Base-by-base conservation (phyloP, 1,284 basidiomycete species). In the Athelia psychrophila region DNA sequence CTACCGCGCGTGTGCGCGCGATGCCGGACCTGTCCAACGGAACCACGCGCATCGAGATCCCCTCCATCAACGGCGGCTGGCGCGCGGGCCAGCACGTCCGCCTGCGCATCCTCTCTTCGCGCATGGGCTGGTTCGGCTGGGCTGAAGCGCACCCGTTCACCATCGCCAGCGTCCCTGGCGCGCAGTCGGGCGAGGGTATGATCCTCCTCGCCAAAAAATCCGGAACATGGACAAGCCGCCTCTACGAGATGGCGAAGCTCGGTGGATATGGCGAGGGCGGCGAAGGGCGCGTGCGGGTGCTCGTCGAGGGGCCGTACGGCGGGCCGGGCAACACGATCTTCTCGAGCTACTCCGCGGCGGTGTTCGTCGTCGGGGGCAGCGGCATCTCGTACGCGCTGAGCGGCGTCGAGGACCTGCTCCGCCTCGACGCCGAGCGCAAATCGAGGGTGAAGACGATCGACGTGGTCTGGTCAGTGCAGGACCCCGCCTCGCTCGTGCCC, bases 81-180 rank as follows among this genome's bases (percentile, higher is more conserved):
- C 80, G 87, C 3, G 85, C 89, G 1, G 90, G 90, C 0, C 91
- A 93, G 63, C 91, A 93, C 61, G 79, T 93, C 50, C 80, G 86
- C 44, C 56, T 93, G 1, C 82, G 87, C 10, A 74, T 93, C 3
- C 67, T 90, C 12, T 78, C 81, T 1, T 63, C 65, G 2, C 71
- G 73, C 5, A 74, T 86, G 73, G 82, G 85, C 2, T 66, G 73
- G 60, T 72, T 76, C 30, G 79, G 81, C 3, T 81, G 85, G 73
- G 74, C 77, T 12, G 79, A 86, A 56, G 69, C 77, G 0, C 91
- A 93, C 60, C 90, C 91, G 0, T 91, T 92, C 65, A 91, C 91
- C 0, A 90, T 94, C 66, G 74, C 86, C 51, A 83, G 75, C 56
- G 68, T 67, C 30, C 56, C 58, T 54, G 64, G 68, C 44, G 70